Base-by-base conservation (phyloP, 345 rosid genomes). In the Moricandia arvensis region DNA sequence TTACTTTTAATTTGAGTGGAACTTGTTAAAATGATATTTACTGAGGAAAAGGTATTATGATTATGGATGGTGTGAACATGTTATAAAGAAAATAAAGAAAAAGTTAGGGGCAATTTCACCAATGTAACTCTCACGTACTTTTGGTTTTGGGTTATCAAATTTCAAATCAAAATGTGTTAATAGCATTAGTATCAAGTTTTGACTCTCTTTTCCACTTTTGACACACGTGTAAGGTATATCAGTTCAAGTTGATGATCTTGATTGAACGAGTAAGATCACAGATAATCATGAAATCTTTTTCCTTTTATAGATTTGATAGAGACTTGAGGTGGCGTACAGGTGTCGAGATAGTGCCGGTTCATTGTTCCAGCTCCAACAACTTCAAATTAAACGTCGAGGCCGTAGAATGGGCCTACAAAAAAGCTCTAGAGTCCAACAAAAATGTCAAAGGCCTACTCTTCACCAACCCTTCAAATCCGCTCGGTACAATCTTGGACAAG, bases 291-390 rank as follows among this genome's bases (percentile, higher is more conserved):
- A 45, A 53, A 24, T 8, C 59, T 2, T 11, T 33, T n/a, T 41
- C 21, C 15, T 34, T 8, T 13, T 24, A 29, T 95, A 93, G 98
- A 82, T 90, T 91, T 73, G 85, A 78, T 49, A 79, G 98, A 37
- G 97, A 93, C 81, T 75, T 93, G 66, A 80, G 91, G 18, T 93
- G 97, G 97, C 83, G 97, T 11, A 93, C 98, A 4, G 89, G 96
- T 27, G 85, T 88, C 26, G 75, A 80, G 30, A 74, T 82, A 63
- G 72, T 89, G 59, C 98, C 98, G 0, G 82, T 93, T 45, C 81
- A 83, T 60, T 87, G 91, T 69, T n/a, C 82, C 31, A 91, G 94
- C 90, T 77, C 93, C 4, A 84, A 84, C 83, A 81, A 84, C 59
- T 93, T 93, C 75, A 75, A 75, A 5, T 54, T 93, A 54, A 90